A percentile compares a stretch with the other conserved stretches of the same genome.
These are phyloP conservation scores for Lepiota venenata DNA, from an alignment of 768 basidiomycete genomes.

Conservation along the genomic window DNA sequence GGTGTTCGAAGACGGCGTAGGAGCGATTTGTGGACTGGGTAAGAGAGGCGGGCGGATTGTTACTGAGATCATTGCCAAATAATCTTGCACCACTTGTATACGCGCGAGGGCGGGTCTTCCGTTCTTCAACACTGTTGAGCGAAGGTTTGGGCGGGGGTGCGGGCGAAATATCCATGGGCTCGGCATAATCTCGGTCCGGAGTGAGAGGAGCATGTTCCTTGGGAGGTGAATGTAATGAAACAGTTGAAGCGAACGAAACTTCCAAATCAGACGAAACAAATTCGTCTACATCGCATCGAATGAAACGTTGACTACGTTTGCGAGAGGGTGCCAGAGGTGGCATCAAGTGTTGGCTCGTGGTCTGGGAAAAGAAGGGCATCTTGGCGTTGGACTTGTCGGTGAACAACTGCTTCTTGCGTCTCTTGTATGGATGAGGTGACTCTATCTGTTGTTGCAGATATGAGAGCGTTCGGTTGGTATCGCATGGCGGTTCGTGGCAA, in stretches of 20 bases:
- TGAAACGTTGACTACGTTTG: slow-evolving; percentile 44
- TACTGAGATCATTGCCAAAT: slow-evolving; percentile 76
- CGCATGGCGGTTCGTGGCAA: slow-evolving; percentile 13
- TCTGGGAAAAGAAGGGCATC: slow-evolving; percentile 55
- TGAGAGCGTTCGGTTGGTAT: slow-evolving; percentile 16
- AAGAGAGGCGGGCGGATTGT: slow-evolving; percentile 31
- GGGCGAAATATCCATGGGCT: slow-evolving; percentile 83
- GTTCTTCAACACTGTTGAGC: slow-evolving; percentile 18
- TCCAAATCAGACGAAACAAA: slow-evolving; percentile 77
- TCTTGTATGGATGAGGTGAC: slow-evolving; percentile 26
- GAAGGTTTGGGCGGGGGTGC: slow-evolving; percentile 36
- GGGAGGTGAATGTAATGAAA: slow-evolving; percentile 75
- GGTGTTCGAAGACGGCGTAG: slow-evolving; percentile 28
- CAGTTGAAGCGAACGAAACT: slow-evolving; percentile 77
- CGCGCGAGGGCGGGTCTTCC: slow-evolving; percentile 53
- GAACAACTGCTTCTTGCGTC: slow-evolving; percentile 45
- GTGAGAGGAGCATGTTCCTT: slow-evolving; percentile 41
- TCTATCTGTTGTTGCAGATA: slow-evolving; percentile 33
- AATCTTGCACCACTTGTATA: slow-evolving; percentile 63
- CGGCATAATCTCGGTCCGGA: slow-evolving; percentile 38
- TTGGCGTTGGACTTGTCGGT: slow-evolving; percentile 30
- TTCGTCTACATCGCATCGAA: slow-evolving; percentile 54
- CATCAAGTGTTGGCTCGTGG: slow-evolving; percentile 38
- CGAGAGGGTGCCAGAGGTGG: slow-evolving; percentile 44
- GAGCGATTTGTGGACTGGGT: slow-evolving; percentile 28